Evolutionary conservation across 2,329 filamentous ascomycete genomes (phyloP), one percentile per base, ranked within the genome.

Genomic region (Malbranchea cinnamomea): DNA sequence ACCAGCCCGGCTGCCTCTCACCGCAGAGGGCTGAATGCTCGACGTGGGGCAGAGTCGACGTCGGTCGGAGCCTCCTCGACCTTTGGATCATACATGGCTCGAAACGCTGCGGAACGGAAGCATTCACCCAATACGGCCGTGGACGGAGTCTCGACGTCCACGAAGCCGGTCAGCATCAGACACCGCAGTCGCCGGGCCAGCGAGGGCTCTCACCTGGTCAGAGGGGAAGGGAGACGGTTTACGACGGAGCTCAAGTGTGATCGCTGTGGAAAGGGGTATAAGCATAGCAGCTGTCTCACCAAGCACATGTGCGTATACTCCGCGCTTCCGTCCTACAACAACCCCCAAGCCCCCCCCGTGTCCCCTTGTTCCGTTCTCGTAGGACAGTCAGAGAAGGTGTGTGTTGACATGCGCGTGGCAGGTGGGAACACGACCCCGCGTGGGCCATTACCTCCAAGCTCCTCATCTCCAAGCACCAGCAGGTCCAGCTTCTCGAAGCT

Each of bases 241-340:
- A 79, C 73, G 49, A 74, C 76, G 49, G 87, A 95, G 57, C 73
- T 98, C 53, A 83, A 80, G 59, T 98, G 89, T 65, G 83, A 93
- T 54, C 87, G 85, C 61, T 98, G 89, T 67, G 87, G 87, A 59
- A 98, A 98, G 71, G 84, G 84, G 62, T 98, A 98, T 74, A 98
- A 98, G 75, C 89, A 98, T 71, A 92, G 85, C 74, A 95, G 89
- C 67, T 98, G 89, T 74, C 74, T 98, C 68, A 91, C 82, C 57
- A 98, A 95, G 74, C 89, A 98, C 76, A 78, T 94, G 89, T 95
- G 76, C 73, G 89, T 93, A 68, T 56, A 41, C 46, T 47, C 42
- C 64, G 68, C 74, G 68, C 65, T 61, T 5, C 18, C 12, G 10
- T 20, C n/a, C n/a, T n/a, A n/a, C n/a, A n/a, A n/a, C n/a, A n/a